Base-by-base conservation (phyloP, 1,284 basidiomycete genomes). In the Cutaneotrichosporon sp. region DNA sequence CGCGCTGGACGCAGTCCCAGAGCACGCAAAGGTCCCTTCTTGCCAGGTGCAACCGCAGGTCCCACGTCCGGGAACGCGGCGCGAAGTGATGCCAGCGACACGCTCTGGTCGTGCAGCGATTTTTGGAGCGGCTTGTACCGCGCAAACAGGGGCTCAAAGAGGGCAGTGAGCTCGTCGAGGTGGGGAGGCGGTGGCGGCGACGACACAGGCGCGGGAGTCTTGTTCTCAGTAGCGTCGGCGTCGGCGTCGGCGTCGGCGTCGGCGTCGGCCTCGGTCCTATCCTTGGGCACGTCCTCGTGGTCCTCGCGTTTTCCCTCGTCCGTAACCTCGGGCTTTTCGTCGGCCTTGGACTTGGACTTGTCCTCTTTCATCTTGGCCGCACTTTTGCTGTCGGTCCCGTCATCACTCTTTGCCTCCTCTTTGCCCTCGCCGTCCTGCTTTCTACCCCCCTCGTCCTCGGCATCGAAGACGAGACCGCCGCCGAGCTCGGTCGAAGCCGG, bases 21-120 rank as follows among this genome's bases (percentile, higher is more conserved):
- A n/a, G 66, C 51, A 35, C 55, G 55, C 37, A 67, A n/a, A 49
- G 57, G 33, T 49, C 59, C 47, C 40, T 47, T 49, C 34, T 38
- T 51, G 18, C 36, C 39, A 4, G 53, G 22, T n/a, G 61, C 55
- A 0, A 55, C 26, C 3, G 54, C 21, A 3, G 55, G 15, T 4
- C 53, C 43, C 5, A 52, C 45, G 10, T 58, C 49, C 9, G 63
- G 62, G 18, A 63, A 22, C 4, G 63, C 55, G 9, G 54, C 40
- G n/a, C 63, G 66, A 0, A 73, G 60, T 8, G 57, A 40, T 10
- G 64, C 49, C n/a, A 75, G 63, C 0, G 71, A 68, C 18, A 65
- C 53, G 2, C 71, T 62, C 34, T 73, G 64, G 48, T 69, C 67
- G 48, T 72, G 70, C 14, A 76, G 61, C 0, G 64, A 56, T 46